A percentile compares a stretch with the other conserved stretches of the same genome.
phyloP scores from a whole-genome alignment of 2,329 filamentous ascomycete species.

The Aspergillus sp. region DNA sequence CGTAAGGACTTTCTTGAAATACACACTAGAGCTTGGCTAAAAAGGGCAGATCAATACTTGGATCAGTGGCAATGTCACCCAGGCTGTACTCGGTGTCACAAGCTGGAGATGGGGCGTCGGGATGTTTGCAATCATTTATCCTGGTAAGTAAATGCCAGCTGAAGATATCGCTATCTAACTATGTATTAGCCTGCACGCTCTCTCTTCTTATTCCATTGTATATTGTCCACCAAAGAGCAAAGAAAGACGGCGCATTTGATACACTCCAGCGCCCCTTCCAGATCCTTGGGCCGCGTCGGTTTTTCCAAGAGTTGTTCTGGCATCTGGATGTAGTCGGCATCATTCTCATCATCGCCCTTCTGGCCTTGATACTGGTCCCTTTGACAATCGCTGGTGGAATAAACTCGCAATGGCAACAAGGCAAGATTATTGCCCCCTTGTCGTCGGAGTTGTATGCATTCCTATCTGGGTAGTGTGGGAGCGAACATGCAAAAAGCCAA shows the following conservation, averaged over 20 bases:
- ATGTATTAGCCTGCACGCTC: constrained; percentile 40
- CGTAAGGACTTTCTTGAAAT: constrained; percentile 17
- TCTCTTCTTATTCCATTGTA: constrained; percentile 52
- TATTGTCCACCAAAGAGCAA: constrained; percentile 50
- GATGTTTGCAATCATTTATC: constrained; percentile 61
- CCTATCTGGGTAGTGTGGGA: constrained; percentile 54
- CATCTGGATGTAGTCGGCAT: constrained; percentile 53
- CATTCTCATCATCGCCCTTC: constrained; percentile 48
- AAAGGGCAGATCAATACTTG: constrained; percentile 52
- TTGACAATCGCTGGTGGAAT: constrained; percentile 54
- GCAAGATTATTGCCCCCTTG: constrained; percentile 47
- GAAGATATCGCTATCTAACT: neutral
- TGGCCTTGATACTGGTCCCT: constrained; percentile 51
- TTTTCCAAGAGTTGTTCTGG: constrained; percentile 48
- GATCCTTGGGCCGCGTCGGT: constrained; percentile 32
- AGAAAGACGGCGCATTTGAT: constrained; percentile 45
- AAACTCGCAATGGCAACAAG: constrained; percentile 45
- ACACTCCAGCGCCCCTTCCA: constrained; percentile 43
- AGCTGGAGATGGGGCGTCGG: constrained; percentile 61
- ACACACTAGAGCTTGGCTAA: neutral
- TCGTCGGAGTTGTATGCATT: constrained; percentile 47
- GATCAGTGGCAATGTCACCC: constrained; percentile 56
- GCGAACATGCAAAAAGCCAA: constrained; percentile 44
- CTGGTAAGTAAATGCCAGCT: constrained; percentile 21
- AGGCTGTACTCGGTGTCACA: constrained; percentile 45